Conservation (phyloP, 371 early-diverging fungal genomes). For the Mortierella sp. region DNA sequence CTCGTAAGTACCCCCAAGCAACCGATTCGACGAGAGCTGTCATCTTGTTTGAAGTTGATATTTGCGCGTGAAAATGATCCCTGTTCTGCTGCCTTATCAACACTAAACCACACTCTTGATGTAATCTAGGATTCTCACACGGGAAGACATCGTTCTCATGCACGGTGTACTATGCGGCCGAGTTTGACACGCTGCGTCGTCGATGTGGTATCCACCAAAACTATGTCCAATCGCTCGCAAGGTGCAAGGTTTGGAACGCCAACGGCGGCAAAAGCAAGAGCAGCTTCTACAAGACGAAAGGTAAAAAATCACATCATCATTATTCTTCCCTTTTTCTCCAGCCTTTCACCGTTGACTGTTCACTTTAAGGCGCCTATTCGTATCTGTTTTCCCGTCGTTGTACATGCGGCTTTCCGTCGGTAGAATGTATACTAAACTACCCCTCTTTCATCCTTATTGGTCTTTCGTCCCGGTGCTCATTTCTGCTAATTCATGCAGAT, state of each 20-base stretch:
- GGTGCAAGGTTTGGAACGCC: slow-evolving; percentile 85
- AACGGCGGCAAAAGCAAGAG: slow-evolving; percentile 88
- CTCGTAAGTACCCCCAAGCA: slow-evolving; percentile 24
- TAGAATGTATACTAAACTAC: neutral
- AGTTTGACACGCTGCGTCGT: slow-evolving; percentile 88
- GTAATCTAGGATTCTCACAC: slow-evolving; percentile 73
- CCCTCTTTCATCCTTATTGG: neutral
- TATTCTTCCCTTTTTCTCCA: neutral
- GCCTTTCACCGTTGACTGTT: neutral
- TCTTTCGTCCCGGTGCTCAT: neutral
- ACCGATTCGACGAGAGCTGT: neutral
- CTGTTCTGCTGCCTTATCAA: neutral
- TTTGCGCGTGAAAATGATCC: neutral
- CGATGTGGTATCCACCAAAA: slow-evolving; percentile 83
- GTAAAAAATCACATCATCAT: slow-evolving; percentile 38
- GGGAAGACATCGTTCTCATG: slow-evolving; percentile 82
- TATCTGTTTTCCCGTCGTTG: neutral
- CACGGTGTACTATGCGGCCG: slow-evolving; percentile 87
- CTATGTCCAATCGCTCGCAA: slow-evolving; percentile 82
- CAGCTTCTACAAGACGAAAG: slow-evolving; percentile 73
- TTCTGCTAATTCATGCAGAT: slow-evolving; percentile 63
- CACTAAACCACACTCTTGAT: neutral
- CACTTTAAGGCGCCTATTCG: neutral
- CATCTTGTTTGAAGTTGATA: neutral
- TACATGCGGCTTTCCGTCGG: neutral